Evolutionary conservation across 345 rosid genomes (phyloP), one percentile per base, ranked within the genome.

Genomic region (Lagerstroemia speciosa): DNA sequence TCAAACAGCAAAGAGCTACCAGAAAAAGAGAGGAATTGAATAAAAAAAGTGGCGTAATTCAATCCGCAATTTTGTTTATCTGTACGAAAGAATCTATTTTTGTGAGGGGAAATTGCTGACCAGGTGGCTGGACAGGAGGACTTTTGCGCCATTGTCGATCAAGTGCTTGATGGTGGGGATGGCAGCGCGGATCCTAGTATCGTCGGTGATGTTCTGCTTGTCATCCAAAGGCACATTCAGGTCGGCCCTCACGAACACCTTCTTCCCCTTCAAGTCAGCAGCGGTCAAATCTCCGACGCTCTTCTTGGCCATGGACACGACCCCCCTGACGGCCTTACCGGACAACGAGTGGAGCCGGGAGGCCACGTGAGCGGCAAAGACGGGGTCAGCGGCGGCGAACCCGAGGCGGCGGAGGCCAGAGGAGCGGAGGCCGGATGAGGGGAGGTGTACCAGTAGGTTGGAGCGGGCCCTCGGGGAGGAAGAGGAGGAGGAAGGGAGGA

Each of bases 91-190:
- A 58, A 30, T 27, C 6, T 37, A 24, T 6, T 6, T 46, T 24
- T 67, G 60, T 8, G 37, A 67, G 30, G 69, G 37, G 31, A 3
- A 46, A 41, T 27, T 3, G 57, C 37, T 58, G 75, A 94, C 99
- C 95, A 94, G 76, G 75, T 94, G 99, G 74, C 93, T 94, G 64
- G 96, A 94, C 68, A 94, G 99, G 76, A 94, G 80, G 78, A 94
- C 98, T 79, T 85, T 91, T 72, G 99, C 95, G 30, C 98, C 97
- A 40, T 91, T 89, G 17, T 73, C 74, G 65, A 86, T 91, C 89
- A 94, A 82, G 74, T 91, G 84, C 88, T 94, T 91, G 81, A 94
- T 91, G 33, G 99, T 91, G n/a, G 99, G 99, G 55, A 94, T 34
- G 43, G 99, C 99, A 30, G 98, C 98, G 33, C 98, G 84, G 46